These are phyloP conservation scores for Sarcodon sp. DNA, from an alignment of 768 basidiomycete species.

Conservation along the genomic window DNA sequence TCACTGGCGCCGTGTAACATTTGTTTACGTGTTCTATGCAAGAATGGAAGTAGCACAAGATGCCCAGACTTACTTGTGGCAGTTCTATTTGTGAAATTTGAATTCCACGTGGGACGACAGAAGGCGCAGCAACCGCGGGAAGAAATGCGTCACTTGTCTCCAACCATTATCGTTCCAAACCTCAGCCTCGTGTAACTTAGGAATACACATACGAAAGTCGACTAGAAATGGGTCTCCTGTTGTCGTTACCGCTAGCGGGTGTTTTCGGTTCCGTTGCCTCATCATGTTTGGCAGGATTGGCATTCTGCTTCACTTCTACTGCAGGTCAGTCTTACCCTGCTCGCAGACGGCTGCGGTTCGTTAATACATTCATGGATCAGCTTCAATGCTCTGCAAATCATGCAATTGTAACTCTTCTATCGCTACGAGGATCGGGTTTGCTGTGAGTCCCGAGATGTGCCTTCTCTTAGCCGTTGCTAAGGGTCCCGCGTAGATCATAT, in stretches of 20 bases:
- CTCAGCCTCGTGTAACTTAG: neutral
- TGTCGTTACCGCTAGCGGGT: constrained; percentile 65
- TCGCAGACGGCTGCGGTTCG: neutral
- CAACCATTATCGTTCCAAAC: neutral
- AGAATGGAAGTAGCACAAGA: too few species aligned
- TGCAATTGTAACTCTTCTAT: constrained; percentile 99
- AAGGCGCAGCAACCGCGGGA: too few species aligned
- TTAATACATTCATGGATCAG: constrained; percentile 21
- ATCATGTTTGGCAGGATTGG: constrained; percentile 73
- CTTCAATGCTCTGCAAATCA: constrained; percentile 94
- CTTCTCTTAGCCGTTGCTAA: neutral
- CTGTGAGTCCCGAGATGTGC: constrained; percentile 28
- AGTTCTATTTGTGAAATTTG: too few species aligned
- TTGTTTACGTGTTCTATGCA: too few species aligned
- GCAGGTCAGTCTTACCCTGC: constrained; percentile 38
- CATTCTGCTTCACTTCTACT: constrained; percentile 80
- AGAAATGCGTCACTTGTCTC: neutral
- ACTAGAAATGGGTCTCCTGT: constrained; percentile 49
- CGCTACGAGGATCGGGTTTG: constrained; percentile 92
- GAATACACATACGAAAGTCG: too few species aligned
- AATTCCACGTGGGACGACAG: too few species aligned
- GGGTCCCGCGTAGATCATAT: constrained; percentile 58
- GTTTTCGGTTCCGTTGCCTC: constrained; percentile 59
- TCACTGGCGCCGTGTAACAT: too few species aligned
- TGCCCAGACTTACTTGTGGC: too few species aligned